Evolutionary conservation across 129 eudicot genomes (phyloP).

Genomic region (Chrysanthemum lavandulifolium): DNA sequence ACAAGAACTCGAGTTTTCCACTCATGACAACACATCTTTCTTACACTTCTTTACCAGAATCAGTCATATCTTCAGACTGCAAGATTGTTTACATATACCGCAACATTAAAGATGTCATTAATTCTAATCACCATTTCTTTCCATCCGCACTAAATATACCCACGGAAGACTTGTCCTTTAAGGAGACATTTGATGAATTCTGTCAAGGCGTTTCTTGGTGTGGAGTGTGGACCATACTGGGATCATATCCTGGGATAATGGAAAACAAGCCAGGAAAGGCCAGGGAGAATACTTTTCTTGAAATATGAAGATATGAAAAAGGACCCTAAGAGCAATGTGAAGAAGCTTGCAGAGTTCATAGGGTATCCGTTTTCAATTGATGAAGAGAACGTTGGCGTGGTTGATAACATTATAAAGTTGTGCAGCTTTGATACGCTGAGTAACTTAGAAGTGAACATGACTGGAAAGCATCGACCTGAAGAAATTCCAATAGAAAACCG

Average conservation of each 20-base stretch:
- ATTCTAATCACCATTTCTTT: neutral
- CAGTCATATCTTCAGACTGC: neutral
- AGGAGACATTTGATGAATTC: neutral
- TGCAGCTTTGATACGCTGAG: slow-evolving; percentile 12
- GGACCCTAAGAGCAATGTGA: neutral
- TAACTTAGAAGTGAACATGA: neutral
- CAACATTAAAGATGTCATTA: slow-evolving; percentile 27
- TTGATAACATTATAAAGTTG: neutral
- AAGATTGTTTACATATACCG: slow-evolving; percentile 34
- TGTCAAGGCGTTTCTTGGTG: slow-evolving; percentile 6
- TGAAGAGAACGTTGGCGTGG: neutral
- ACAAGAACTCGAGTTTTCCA: neutral
- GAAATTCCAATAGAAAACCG: neutral
- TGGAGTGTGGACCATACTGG: slow-evolving; percentile 12
- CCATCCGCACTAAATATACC: neutral
- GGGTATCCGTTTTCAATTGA: slow-evolving; percentile 3
- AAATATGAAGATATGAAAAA: slow-evolving; percentile 15
- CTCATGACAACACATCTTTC: too few species aligned
- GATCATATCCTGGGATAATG: slow-evolving; percentile 13
- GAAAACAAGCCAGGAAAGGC: slow-evolving; percentile 13
- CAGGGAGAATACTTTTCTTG: neutral
- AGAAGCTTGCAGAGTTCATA: slow-evolving; percentile 4
- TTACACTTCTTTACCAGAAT: too few species aligned
- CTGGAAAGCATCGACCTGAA: neutral
- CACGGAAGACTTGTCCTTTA: neutral